Evolutionary conservation across 352 stramenopile genomes (phyloP).

Genomic region (Phytophthora macrochlamydospora): DNA sequence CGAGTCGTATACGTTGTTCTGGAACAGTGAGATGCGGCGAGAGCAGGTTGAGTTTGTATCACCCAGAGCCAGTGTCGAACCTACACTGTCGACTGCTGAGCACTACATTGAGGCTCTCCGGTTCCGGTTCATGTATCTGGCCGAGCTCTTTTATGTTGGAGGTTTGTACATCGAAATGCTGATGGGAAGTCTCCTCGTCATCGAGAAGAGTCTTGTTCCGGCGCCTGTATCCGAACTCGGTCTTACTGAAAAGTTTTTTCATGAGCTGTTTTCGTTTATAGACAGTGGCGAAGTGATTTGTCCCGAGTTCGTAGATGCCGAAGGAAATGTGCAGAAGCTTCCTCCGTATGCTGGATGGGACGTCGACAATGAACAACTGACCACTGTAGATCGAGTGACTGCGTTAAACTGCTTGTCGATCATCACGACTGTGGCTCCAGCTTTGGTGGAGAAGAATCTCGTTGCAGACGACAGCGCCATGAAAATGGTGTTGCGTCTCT

Average conservation of each 20-base stretch:
- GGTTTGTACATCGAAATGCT: conserved; percentile 82
- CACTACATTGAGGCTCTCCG: conserved; percentile 52
- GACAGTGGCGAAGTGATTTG: conserved; percentile 59
- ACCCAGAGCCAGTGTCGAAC: conserved; percentile 45
- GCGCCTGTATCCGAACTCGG: conserved; percentile 52
- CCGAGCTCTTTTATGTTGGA: conserved; percentile 64
- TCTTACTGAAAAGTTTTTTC: conserved; percentile 72
- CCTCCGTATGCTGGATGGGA: conserved; percentile 67
- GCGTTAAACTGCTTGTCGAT: conserved; percentile 73
- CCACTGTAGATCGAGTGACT: conserved; percentile 59
- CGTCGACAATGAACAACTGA: conserved; percentile 48
- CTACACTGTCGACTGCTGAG: conserved; percentile 37
- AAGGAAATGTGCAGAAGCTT: conserved; percentile 37
- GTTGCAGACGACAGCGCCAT: conserved; percentile 57
- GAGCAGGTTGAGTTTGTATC: conserved; percentile 63
- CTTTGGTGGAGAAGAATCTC: conserved; percentile 64
- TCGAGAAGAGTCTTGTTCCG: conserved; percentile 59
- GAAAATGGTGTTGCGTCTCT: conserved; percentile 75
- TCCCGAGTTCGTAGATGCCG: conserved; percentile 34
- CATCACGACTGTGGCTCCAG: conserved; percentile 54
- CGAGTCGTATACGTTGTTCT: conserved; percentile 83
- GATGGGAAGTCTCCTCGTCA: conserved; percentile 67
- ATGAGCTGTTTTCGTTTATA: conserved; percentile 79
- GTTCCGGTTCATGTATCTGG: conserved; percentile 77
- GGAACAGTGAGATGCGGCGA: conserved; percentile 77